Conservation (phyloP, 2,329 filamentous ascomycete genomes). For the Venturiaceae sp. region DNA sequence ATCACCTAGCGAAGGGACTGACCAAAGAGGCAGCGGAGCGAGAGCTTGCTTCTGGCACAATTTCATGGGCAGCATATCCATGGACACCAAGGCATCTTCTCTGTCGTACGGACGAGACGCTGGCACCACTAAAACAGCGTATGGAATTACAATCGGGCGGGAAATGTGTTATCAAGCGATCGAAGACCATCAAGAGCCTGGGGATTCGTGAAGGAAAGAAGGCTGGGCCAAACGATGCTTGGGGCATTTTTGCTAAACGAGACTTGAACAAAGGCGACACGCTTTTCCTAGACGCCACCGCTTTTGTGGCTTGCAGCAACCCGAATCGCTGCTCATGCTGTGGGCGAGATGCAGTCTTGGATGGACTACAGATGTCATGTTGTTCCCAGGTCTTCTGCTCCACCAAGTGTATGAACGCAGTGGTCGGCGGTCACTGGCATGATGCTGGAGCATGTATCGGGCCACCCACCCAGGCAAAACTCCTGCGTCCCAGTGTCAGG, state of each 20-base stretch:
- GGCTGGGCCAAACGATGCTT: not conserved
- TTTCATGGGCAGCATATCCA: not conserved
- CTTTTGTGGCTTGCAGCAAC: not conserved
- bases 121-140: not conserved
- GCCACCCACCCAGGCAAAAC: too few species aligned
- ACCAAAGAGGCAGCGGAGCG: not conserved
- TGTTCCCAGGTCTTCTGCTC: too few species aligned
- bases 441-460: too few species aligned
- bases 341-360: not conserved
- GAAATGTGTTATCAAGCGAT: not conserved
- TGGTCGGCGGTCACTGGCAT: too few species aligned
- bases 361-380: not conserved
- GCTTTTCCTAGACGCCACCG: not conserved
- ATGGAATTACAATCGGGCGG: not conserved
- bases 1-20: not conserved
- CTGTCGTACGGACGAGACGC: not conserved
- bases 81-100: not conserved
- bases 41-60: not conserved
- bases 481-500: too few species aligned
- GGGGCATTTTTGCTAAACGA: not conserved
- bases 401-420: too few species aligned
- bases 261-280: not conserved
- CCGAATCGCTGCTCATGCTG: not conserved
- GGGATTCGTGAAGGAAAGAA: not conserved
- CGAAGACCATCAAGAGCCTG: not conserved